Evolutionary conservation across 208 protist genomes (phyloP).

Genomic region (Porcisia deanei): DNA sequence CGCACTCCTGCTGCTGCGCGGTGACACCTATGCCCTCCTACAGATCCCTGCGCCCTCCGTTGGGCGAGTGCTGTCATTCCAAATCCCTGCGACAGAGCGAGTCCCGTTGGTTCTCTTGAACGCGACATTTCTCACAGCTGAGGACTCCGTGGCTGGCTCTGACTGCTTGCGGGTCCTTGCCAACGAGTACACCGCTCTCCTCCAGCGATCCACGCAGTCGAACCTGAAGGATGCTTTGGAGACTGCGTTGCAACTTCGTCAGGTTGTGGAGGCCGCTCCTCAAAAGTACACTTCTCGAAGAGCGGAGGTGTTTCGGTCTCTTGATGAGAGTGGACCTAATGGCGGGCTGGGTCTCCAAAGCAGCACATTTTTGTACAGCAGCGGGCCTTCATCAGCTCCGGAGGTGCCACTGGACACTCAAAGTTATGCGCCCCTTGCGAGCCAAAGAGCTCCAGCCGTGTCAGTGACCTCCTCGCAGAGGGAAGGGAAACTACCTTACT

Average conservation of each 20-base stretch:
- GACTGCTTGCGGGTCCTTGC: slow-evolving; percentile 72
- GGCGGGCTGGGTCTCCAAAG: not conserved
- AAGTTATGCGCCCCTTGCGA: not conserved
- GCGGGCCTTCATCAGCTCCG: not conserved
- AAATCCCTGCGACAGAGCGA: slow-evolving; percentile 31
- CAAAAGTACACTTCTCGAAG: slow-evolving; percentile 25
- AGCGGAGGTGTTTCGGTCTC: slow-evolving; percentile 34
- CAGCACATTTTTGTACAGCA: not conserved
- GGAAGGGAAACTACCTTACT: slow-evolving; percentile 46
- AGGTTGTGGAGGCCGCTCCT: slow-evolving; percentile 14
- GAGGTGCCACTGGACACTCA: not conserved
- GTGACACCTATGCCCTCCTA: slow-evolving; percentile 53
- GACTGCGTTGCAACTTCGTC: not conserved
- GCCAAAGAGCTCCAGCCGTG: not conserved
- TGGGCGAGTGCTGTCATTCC: slow-evolving; percentile 37
- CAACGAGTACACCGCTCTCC: slow-evolving; percentile 66
- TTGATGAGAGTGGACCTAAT: slow-evolving; percentile 8
- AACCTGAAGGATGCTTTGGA: slow-evolving; percentile 19
- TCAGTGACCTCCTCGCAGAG: not conserved
- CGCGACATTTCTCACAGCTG: slow-evolving; percentile 55
- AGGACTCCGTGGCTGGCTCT: slow-evolving; percentile 49
- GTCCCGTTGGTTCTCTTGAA: slow-evolving; percentile 54
- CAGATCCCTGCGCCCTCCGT: slow-evolving; percentile 55
- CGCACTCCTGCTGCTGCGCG: slow-evolving; percentile 41
- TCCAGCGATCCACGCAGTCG: slow-evolving; percentile 19